Base-by-base conservation (phyloP, 2,329 filamentous ascomycete species). In the Stromatinia cepivora region DNA sequence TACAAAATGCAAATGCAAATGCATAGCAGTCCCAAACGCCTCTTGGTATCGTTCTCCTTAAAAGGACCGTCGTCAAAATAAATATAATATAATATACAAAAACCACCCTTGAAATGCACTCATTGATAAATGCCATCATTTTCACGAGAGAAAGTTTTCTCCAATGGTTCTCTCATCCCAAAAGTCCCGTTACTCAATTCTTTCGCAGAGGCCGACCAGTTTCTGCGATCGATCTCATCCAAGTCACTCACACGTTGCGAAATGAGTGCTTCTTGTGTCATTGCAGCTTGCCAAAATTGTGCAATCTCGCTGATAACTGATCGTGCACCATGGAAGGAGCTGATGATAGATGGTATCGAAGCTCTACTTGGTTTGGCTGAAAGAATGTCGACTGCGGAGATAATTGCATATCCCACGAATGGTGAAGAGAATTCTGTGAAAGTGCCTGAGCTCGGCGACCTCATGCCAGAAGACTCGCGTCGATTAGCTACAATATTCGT, bases 351-450 rank as follows among this genome's bases (percentile, higher is more conserved):
- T 1, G 83, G 77, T 15, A 91, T 77, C 17, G 84, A 81, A 0
- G 82, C 79, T 9, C 89, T 77, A 0, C 82, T 76, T 1, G 89
- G 87, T 7, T 84, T 86, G 0, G 89, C 86, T 17, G 87, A 87
- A 68, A 92, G 81, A 52, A 91, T 86, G 73, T 93, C 90, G 46
- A 90, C 82, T 0, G 90, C 89, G 61, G 88, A 84, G 46, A 88
- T 81, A 34, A 90, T 84, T 8, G 85, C 84, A 72, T 86, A 87
- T n/a, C 86, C 87, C 25, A 87, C 81, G 71, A 89, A 88, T 0
- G 89, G 88, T n/a, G 84, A 85, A 0, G 86, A 84, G 53, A 86
- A 83, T 22, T 71, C 71, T 1, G 39, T 54, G 13, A 54, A 59
- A 9, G 61, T 25, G 20, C 25, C 15, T 52, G 46, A 39, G 59